Evolutionary conservation across 2,329 filamentous ascomycete genomes (phyloP).

Genomic region (Venturia asperata): DNA sequence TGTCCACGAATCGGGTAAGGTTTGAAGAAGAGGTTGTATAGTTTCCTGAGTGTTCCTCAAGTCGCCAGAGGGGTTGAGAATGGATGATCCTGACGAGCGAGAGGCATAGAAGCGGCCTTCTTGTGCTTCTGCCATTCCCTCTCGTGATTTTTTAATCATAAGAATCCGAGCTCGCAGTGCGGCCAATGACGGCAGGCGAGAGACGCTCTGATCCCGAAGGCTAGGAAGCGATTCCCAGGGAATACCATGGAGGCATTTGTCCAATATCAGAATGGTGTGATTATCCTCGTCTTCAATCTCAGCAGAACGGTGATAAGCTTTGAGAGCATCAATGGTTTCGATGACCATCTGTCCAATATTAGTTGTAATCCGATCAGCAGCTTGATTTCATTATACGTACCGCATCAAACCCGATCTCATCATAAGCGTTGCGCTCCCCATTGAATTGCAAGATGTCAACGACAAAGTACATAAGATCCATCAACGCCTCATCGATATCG

Average conservation of each 20-base stretch:
- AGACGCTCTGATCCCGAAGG: conserved; percentile 70
- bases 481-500: conserved; percentile 83
- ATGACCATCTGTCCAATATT: conserved; percentile 62
- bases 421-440: conserved; percentile 91
- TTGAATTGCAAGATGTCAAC: conserved; percentile 96
- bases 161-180: conserved; percentile 71
- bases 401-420: conserved; percentile 90
- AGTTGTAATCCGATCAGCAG: background rate
- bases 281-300: conserved; percentile 35
- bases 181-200: conserved; percentile 78
- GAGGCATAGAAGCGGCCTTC: conserved; percentile 41
- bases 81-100: conserved; percentile 57
- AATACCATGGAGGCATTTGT: conserved; percentile 84
- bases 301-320: conserved; percentile 57
- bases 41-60: conserved; percentile 70
- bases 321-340: conserved; percentile 77
- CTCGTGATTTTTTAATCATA: conserved; percentile 25
- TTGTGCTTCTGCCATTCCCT: conserved; percentile 21
- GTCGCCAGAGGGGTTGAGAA: conserved; percentile 85
- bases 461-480: conserved; percentile 90
- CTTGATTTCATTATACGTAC: conserved; percentile 19
- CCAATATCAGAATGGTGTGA: conserved; percentile 83
- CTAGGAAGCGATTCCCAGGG: conserved; percentile 95
- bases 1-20: conserved; percentile 51
- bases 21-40: conserved; percentile 60